Conservation (phyloP, 2,329 filamentous ascomycete genomes). For the Exophiala aquamarina region DNA sequence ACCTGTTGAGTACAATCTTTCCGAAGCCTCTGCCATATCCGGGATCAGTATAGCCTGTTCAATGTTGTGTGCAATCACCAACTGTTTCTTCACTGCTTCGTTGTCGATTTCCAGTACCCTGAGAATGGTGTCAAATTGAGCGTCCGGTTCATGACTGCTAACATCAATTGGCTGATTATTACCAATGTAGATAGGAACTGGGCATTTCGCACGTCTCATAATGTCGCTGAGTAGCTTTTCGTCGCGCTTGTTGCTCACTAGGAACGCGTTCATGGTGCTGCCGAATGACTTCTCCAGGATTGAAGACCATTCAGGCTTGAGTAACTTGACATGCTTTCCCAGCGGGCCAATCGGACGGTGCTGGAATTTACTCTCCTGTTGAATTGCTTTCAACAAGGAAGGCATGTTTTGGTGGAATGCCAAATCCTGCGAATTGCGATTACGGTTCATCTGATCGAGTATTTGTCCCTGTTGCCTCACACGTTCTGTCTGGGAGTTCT, state of each 20-base stretch:
- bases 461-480: constrained; percentile 52
- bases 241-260: constrained; percentile 76
- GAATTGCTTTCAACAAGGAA: constrained; percentile 66
- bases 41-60: constrained; percentile 82
- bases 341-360: constrained; percentile 79
- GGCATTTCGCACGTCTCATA: constrained; percentile 60
- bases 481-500: constrained; percentile 52
- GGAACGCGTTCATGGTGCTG: constrained; percentile 69
- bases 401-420: constrained; percentile 62
- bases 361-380: constrained; percentile 66
- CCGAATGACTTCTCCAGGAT: constrained; percentile 79
- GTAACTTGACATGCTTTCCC: constrained; percentile 72
- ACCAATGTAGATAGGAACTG: constrained; percentile 64
- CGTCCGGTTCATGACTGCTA: constrained; percentile 70
- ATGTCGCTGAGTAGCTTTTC: constrained; percentile 65
- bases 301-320: constrained; percentile 77
- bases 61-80: constrained; percentile 79
- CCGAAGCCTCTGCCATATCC: constrained; percentile 64
- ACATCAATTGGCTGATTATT: constrained; percentile 57
- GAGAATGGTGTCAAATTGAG: constrained; percentile 72
- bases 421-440: constrained; percentile 60
- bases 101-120: constrained; percentile 78
- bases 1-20: constrained; percentile 61
- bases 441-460: constrained; percentile 55
- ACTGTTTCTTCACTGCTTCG: constrained; percentile 71